Conservation (phyloP, 352 stramenopile species). For the Phytophthora ohioensis region DNA sequence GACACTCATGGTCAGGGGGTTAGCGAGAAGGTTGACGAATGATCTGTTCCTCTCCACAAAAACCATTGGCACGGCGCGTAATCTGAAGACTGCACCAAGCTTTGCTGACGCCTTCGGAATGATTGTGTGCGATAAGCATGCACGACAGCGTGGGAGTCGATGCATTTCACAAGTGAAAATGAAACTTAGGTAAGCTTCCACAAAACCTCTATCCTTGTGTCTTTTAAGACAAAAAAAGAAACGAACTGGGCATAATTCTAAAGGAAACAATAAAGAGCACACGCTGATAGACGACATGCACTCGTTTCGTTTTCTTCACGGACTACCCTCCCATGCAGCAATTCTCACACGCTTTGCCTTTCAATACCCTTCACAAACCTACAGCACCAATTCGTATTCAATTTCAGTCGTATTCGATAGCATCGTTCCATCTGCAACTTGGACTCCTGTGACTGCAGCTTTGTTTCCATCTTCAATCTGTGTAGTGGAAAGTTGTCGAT, state of each 20-base stretch:
- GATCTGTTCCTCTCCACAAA: background rate
- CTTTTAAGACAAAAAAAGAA: background rate
- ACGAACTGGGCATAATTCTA: no score
- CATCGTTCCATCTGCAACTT: background rate
- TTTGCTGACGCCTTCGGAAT: constrained; percentile 6
- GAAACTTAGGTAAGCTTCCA: background rate
- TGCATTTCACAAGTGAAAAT: background rate
- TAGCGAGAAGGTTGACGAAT: background rate
- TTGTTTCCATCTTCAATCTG: background rate
- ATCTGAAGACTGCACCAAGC: background rate
- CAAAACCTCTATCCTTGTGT: background rate
- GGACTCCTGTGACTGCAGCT: background rate
- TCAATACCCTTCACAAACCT: background rate
- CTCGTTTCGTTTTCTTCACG: no score
- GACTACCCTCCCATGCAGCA: no score
- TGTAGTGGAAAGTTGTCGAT: background rate
- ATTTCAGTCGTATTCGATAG: background rate
- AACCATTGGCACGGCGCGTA: background rate
- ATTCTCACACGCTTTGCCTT: no score
- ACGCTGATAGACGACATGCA: no score
- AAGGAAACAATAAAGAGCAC: no score
- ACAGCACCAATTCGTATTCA: constrained; percentile 24
- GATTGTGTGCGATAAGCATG: background rate
- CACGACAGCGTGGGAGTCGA: background rate
- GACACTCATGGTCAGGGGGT: constrained; percentile 2